Conservation (phyloP, 371 early-diverging fungal genomes). For the Rhizopus delemar region DNA sequence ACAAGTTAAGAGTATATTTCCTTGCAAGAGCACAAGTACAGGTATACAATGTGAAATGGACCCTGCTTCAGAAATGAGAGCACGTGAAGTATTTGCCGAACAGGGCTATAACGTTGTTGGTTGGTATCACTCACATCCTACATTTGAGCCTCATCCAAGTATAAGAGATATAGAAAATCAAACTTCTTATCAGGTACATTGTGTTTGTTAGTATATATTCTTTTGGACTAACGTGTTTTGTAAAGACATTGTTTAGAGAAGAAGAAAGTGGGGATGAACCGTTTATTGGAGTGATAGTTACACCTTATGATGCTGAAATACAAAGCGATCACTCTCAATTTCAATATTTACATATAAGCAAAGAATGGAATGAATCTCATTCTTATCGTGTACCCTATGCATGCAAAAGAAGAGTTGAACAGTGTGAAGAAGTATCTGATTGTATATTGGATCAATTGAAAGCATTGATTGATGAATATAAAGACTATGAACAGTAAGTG, state of each 20-base stretch:
- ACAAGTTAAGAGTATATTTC: constrained; percentile 57
- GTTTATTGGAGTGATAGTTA: constrained; percentile 82
- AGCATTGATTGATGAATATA: constrained; percentile 52
- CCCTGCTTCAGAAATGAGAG: constrained; percentile 78
- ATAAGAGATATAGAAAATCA: constrained; percentile 85
- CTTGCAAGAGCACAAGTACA: constrained; percentile 71
- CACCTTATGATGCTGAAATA: constrained; percentile 66
- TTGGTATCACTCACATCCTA: constrained; percentile 92
- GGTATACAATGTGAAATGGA: constrained; percentile 85
- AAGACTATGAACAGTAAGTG: constrained; percentile 60
- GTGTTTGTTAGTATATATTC: neutral
- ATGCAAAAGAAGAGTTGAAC: constrained; percentile 47
- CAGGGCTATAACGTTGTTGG: constrained; percentile 80
- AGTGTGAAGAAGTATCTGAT: constrained; percentile 44
- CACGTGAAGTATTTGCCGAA: constrained; percentile 69
- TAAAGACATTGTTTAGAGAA: constrained; percentile 62
- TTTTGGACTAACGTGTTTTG: neutral
- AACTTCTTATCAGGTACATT: constrained; percentile 67
- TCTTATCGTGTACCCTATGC: constrained; percentile 58
- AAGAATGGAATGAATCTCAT: constrained; percentile 43
- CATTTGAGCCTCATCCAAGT: constrained; percentile 82
- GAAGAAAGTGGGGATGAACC: constrained; percentile 71
- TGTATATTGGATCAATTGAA: constrained; percentile 51
- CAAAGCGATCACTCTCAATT: constrained; percentile 57
- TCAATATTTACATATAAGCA: constrained; percentile 58